Conservation (phyloP, 2,329 filamentous ascomycete species). For the Exophiala oligosperma region DNA sequence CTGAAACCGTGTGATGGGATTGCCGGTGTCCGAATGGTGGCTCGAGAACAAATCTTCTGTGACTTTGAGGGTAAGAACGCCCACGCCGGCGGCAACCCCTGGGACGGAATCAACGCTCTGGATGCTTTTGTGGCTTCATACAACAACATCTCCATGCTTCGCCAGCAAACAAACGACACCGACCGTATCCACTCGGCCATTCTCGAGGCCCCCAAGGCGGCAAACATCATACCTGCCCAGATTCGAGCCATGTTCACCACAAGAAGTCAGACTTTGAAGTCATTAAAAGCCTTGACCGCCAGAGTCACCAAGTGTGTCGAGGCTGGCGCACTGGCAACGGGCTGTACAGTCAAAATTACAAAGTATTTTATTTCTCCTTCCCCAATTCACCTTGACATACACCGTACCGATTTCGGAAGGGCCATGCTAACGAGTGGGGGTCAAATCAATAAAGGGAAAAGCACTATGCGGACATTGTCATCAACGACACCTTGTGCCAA, state of each 20-base stretch:
- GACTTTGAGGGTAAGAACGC: conserved; percentile 54
- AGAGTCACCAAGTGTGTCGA: conserved; percentile 38
- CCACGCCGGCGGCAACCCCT: conserved; percentile 59
- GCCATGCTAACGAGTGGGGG: conserved; percentile 34
- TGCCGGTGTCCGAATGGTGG: conserved; percentile 24
- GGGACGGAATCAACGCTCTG: conserved; percentile 61
- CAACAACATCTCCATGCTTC: conserved; percentile 50
- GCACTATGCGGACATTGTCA: conserved; percentile 3
- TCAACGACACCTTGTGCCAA: conserved; percentile 1
- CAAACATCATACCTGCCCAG: conserved; percentile 59
- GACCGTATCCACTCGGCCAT: conserved; percentile 58
- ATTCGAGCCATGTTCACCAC: conserved; percentile 49
- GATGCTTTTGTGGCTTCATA: conserved; percentile 55
- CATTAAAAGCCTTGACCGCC: conserved; percentile 37
- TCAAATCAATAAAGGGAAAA: conserved; percentile 15
- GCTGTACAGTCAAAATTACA: conserved; percentile 35
- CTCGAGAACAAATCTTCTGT: conserved; percentile 37
- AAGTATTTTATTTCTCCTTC: conserved; percentile 15
- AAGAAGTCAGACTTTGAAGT: conserved; percentile 44
- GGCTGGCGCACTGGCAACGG: conserved; percentile 38
- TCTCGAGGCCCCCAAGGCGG: conserved; percentile 52
- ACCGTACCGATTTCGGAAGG: conserved; percentile 44
- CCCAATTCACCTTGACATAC: conserved; percentile 35
- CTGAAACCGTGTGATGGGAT: conserved; percentile 4
- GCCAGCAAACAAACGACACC: conserved; percentile 57